Conservation (phyloP, 2,329 filamentous ascomycete genomes). For the Arthrobotrys sphaeroides region DNA sequence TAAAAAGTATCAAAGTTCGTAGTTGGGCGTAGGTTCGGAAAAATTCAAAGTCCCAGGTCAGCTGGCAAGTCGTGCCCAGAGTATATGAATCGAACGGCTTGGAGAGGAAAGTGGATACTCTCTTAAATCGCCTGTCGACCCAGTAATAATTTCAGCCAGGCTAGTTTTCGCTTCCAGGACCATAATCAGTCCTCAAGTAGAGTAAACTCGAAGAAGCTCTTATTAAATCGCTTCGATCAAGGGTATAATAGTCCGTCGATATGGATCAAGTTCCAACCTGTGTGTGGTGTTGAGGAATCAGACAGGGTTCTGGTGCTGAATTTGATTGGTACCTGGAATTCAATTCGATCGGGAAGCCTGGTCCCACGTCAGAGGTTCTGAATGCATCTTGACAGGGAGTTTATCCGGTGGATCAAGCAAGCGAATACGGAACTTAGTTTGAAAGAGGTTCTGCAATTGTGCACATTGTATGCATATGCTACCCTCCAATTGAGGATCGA, state of each 20-base stretch:
- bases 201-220: constrained; percentile 10
- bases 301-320: constrained; percentile 8
- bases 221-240: constrained; percentile 15
- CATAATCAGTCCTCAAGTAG: constrained; percentile 27
- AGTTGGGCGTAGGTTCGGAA: constrained; percentile 10
- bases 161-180: constrained; percentile 40
- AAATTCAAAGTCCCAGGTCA: constrained; percentile 17
- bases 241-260: constrained; percentile 34
- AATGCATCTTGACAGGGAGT: constrained; percentile 44
- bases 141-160: constrained; percentile 32
- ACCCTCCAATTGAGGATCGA: neutral
- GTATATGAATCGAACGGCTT: constrained; percentile 45
- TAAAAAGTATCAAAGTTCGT: constrained; percentile 7
- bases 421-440: constrained; percentile 35
- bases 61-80: constrained; percentile 19
- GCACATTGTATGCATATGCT: neutral
- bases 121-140: constrained; percentile 40
- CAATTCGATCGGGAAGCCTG: constrained; percentile 29
- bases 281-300: constrained; percentile 44
- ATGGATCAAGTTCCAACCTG: constrained; percentile 6
- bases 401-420: constrained; percentile 41
- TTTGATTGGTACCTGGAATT: constrained; percentile 19
- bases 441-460: neutral
- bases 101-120: constrained; percentile 37
- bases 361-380: constrained; percentile 38